Base-by-base conservation (phyloP, 208 protist genomes). In the Trypanosoma boissoni region DNA sequence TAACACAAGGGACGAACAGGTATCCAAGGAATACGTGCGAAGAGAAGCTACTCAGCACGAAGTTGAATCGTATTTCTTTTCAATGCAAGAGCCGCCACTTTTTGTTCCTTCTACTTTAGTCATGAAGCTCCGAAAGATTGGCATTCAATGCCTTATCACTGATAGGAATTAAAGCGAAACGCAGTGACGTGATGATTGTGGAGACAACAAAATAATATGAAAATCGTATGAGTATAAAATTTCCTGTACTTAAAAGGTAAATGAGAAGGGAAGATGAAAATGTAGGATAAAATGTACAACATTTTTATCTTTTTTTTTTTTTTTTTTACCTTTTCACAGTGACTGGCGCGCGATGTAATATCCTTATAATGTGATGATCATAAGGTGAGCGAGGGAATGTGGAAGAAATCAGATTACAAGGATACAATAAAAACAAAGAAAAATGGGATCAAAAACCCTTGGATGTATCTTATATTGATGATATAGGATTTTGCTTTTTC, bases 101-200 rank as follows among this genome's bases (percentile, higher is more conserved):
- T 88, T 81, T 52, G 63, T 88, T 26, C 34, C 50, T 32, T 43
- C 66, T 20, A 36, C 39, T 1, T 64, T 51, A 16, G 64, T 79
- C 24, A 28, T 68, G 2, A 44, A 68, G 31, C 51, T 86, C 60
- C 68, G 55, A 21, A 14, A 12, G 1, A 58, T 62, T 32, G 55
- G 53, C n/a, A 23, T 43, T 51, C 12, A 7, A 2, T 23, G 57
- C 34, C 24, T 69, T 32, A 23, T 69, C 23, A 50, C 12, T 26
- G 46, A 37, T 51, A 2, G 2, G 14, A 37, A 16, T 26, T 12
- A 36, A 18, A 20, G 20, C 1, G 27, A 6, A 14, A 49, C 16
- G 27, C 10, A 24, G n/a, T n/a, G n/a, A n/a, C n/a, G n/a, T n/a
- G n/a, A n/a, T n/a, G n/a, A n/a, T n/a, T n/a, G n/a, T n/a, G n/a